phyloP scores from a whole-genome alignment of 2,329 filamentous ascomycete genomes.

The Microdochium trichocladiopsis region DNA sequence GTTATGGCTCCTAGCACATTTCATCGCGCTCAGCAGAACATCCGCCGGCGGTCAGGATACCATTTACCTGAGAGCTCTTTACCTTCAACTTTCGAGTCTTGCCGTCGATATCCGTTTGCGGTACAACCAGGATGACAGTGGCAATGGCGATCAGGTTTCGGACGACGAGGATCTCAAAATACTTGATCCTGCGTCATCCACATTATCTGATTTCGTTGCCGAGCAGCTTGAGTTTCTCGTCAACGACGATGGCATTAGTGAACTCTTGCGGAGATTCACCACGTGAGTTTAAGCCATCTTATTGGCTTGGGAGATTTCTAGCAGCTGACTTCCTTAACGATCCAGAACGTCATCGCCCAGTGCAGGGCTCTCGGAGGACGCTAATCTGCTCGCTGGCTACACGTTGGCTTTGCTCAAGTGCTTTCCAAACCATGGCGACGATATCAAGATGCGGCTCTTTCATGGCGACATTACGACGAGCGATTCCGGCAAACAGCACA shows the following conservation, averaged over 20 bases:
- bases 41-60: slow-evolving; percentile 13
- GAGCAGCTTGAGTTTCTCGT: slow-evolving; percentile 64
- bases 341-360: slow-evolving; percentile 20
- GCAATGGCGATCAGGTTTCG: slow-evolving; percentile 9
- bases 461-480: slow-evolving; percentile 55
- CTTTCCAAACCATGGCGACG: slow-evolving; percentile 74
- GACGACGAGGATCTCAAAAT: slow-evolving; percentile 19
- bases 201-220: slow-evolving; percentile 50
- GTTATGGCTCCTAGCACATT: slow-evolving; percentile 61
- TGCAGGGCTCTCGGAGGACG: slow-evolving; percentile 43
- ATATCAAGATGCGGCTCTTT: slow-evolving; percentile 92
- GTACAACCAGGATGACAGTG: slow-evolving; percentile 18
- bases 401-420: slow-evolving; percentile 78
- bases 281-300: slow-evolving; percentile 25
- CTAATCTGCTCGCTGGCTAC: slow-evolving; percentile 75
- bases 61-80: slow-evolving; percentile 41
- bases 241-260: slow-evolving; percentile 66
- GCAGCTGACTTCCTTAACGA: slow-evolving; percentile 8
- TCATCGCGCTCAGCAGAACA: slow-evolving; percentile 49
- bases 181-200: slow-evolving; percentile 9
- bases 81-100: slow-evolving; percentile 44
- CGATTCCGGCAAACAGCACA: slow-evolving; percentile 24
- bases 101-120: slow-evolving; percentile 43
- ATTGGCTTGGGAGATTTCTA: slow-evolving; percentile 3
- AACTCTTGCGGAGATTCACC: slow-evolving; percentile 40